phyloP scores from a whole-genome alignment of 2,329 filamentous ascomycete genomes.

The Cladosporium austrohemisphaericum region DNA sequence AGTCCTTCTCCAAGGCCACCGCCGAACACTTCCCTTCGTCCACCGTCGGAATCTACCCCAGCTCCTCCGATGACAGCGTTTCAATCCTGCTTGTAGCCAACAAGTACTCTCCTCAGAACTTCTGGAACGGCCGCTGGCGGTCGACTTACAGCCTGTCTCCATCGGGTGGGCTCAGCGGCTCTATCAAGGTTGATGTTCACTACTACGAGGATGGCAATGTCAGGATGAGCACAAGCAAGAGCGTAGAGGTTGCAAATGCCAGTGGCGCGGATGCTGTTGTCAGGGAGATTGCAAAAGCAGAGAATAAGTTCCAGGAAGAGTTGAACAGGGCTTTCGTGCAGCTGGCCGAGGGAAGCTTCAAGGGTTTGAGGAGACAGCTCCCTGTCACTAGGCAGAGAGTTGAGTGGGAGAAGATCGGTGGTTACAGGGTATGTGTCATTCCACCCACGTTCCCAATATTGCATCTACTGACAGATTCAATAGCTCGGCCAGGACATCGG shows the following conservation, averaged over 20 bases:
- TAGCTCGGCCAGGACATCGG: slow-evolving; percentile 51
- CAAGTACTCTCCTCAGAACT: slow-evolving; percentile 98
- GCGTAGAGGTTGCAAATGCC: slow-evolving; percentile 54
- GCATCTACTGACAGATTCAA: slow-evolving; percentile 4
- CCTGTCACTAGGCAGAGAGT: slow-evolving; percentile 98
- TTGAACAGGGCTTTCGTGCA: slow-evolving; percentile 84
- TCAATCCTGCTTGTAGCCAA: slow-evolving; percentile 85
- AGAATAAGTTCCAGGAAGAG: slow-evolving; percentile 95
- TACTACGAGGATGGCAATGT: slow-evolving; percentile 99
- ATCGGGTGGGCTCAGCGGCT: slow-evolving; percentile 63
- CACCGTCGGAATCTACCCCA: slow-evolving; percentile 77
- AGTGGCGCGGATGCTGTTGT: slow-evolving; percentile 66
- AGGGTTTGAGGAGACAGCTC: slow-evolving; percentile 83
- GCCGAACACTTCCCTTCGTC: slow-evolving; percentile 84
- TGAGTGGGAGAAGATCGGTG: slow-evolving; percentile 97
- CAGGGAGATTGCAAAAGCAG: slow-evolving; percentile 70
- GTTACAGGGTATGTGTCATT: slow-evolving; percentile 67
- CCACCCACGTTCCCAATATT: not conserved
- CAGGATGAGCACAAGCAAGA: slow-evolving; percentile 82
- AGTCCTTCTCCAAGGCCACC: slow-evolving; percentile 70
- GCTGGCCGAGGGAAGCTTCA: slow-evolving; percentile 92
- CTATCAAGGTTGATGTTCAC: slow-evolving; percentile 90
- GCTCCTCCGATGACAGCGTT: slow-evolving; percentile 68
- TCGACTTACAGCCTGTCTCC: slow-evolving; percentile 78
- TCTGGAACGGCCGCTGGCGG: slow-evolving; percentile 98